Evolutionary conservation across 1,284 basidiomycete genomes (phyloP).

Genomic region (Vanrija sp.): DNA sequence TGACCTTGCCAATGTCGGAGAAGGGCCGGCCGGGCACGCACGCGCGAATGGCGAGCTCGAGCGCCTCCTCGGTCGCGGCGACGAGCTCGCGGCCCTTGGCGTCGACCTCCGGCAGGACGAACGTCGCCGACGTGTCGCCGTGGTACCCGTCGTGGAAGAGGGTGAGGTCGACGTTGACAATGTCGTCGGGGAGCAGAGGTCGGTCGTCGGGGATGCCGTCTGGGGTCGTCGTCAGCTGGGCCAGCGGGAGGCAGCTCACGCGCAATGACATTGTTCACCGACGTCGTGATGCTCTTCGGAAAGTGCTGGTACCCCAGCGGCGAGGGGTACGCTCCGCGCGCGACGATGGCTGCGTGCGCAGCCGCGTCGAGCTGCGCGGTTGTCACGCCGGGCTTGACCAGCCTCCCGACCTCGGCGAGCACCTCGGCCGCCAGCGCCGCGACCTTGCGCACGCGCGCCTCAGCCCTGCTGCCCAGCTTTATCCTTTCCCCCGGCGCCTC

Average conservation of each 20-base stretch:
- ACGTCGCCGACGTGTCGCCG: conserved; percentile 79
- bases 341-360: conserved; percentile 67
- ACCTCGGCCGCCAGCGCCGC: conserved; percentile 62
- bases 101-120: conserved; percentile 73
- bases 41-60: conserved; percentile 65
- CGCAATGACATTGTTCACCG: conserved; percentile 63
- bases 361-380: conserved; percentile 67
- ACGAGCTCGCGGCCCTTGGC: conserved; percentile 62
- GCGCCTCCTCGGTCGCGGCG: conserved; percentile 60
- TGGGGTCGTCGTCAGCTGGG: conserved; percentile 19
- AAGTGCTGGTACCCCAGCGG: conserved; percentile 76
- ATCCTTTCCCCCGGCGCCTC: conserved; percentile 47
- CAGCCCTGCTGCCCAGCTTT: conserved; percentile 58
- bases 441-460: conserved; percentile 58
- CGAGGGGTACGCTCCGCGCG: conserved; percentile 76
- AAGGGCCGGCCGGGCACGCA: conserved; percentile 75
- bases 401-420: conserved; percentile 56
- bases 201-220: conserved; percentile 86
- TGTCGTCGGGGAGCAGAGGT: conserved; percentile 71
- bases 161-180: conserved; percentile 80
- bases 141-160: conserved; percentile 73
- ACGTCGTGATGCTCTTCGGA: conserved; percentile 80
- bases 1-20: conserved; percentile 68
- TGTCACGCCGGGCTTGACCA: conserved; percentile 66
- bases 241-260: conserved; percentile 26